phyloP scores from a whole-genome alignment of 495 filamentous ascomycete species.

The Pyrenula massariospora region DNA sequence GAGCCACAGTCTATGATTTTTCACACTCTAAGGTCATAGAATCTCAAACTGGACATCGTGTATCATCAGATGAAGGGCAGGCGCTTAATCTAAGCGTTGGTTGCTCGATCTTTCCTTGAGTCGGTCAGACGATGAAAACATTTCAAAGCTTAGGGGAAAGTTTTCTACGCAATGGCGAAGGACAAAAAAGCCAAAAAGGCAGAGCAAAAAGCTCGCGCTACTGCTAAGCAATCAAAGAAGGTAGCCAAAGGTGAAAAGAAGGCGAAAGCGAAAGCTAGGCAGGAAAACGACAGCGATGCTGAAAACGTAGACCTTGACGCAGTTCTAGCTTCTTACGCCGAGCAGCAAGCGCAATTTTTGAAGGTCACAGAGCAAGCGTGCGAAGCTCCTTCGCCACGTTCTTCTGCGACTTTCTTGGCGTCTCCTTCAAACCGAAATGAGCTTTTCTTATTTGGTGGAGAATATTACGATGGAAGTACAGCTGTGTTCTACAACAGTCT shows the following conservation, averaged over 20 bases:
- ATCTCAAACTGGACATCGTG: too few relatives aligned
- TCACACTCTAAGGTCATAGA: too few relatives aligned
- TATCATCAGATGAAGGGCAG: too few relatives aligned
- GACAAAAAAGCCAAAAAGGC: slow-evolving; percentile 40
- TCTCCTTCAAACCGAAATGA: slow-evolving; percentile 80
- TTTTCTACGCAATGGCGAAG: slow-evolving; percentile 30
- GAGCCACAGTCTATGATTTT: too few relatives aligned
- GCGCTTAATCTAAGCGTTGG: too few relatives aligned
- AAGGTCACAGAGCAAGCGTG: slow-evolving; percentile 77
- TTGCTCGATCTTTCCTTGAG: too few relatives aligned
- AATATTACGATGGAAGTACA: slow-evolving; percentile 52
- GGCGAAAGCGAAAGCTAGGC: slow-evolving; percentile 39
- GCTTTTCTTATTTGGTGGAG: slow-evolving; percentile 83
- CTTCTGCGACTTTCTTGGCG: slow-evolving; percentile 67
- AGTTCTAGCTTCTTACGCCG: slow-evolving; percentile 84
- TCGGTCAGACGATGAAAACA: too few relatives aligned
- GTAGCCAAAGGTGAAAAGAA: slow-evolving; percentile 66
- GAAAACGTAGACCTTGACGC: slow-evolving; percentile 92
- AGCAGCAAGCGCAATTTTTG: slow-evolving; percentile 78
- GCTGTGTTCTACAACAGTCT: slow-evolving; percentile 60
- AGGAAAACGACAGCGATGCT: slow-evolving; percentile 61
- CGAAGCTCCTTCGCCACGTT: slow-evolving; percentile 66
- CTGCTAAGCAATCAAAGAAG: slow-evolving; percentile 48
- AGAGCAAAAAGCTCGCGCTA: slow-evolving; percentile 42
- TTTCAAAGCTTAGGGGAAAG: too few relatives aligned